Base-by-base conservation (phyloP, 352 stramenopile genomes). In the Phytophthora sp. region DNA sequence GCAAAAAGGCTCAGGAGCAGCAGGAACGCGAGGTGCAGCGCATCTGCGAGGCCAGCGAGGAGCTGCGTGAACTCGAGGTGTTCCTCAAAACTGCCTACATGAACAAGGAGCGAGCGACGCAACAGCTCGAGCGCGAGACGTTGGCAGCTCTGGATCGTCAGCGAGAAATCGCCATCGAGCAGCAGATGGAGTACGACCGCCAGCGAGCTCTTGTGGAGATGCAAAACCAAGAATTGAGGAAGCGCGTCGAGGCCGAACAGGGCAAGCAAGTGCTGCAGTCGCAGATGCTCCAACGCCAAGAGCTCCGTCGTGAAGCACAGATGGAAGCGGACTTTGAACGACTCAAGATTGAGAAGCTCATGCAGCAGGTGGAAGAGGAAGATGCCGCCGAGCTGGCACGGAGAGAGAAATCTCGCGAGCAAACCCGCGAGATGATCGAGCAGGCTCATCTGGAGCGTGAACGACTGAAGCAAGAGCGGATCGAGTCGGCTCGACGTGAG, bases 21-120 rank as follows among this genome's bases (percentile, higher is more conserved):
- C 72, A 88, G 32, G 82, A 93, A 63, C 77, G 83, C 48, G 88
- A 98, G 72, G 86, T 97, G 38, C 89, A 96, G 70, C 81, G 87
- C 43, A 97, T 98, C 59, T 97, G 89, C 62, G 88, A 97, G 48
- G 79, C 83, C 15, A 95, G 83, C 60, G 87, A 96, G 54, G 93
- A 97, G 63, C 74, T 98, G 10, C 89, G 90, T 39, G 87, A 97
- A 34, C 81, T 97, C 28, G 87, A 98, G 62, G 32, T 67, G 27
- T 85, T 95, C 53, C 75, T 98, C n/a, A 92, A 96, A 60, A 93
- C 91, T 56, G 93, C 91, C 23, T 98, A 98, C 73, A 87, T 98
- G 71, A 97, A 97, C 72, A 97, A 97, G 68, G 91, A 97, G 51
- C 76, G 93, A 28, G 89, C 90, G 2, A 84, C 79, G 52, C 93